phyloP scores from a whole-genome alignment of 768 basidiomycete species.

The Suillus paluster region DNA sequence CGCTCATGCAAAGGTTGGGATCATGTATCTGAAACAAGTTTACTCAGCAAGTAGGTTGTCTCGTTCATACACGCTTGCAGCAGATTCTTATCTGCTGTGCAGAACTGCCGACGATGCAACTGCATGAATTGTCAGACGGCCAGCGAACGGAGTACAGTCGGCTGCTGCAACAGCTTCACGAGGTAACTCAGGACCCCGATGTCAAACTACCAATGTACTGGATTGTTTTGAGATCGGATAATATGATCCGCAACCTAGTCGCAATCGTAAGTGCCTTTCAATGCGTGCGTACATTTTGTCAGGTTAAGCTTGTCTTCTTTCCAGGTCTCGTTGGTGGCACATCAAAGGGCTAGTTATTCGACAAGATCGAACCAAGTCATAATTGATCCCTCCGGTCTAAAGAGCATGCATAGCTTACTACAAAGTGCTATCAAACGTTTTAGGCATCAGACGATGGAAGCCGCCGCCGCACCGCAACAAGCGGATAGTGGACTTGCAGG shows the following conservation, averaged over 20 bases:
- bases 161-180: slow-evolving; percentile 53
- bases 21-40: slow-evolving; percentile 37
- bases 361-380: slow-evolving; percentile 33
- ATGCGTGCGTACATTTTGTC: slow-evolving; percentile 18
- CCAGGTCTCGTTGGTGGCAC: slow-evolving; percentile 49
- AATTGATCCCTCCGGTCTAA: slow-evolving; percentile 42
- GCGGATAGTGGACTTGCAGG: no score
- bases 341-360: slow-evolving; percentile 33
- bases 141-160: slow-evolving; percentile 57
- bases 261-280: slow-evolving; percentile 58
- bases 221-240: slow-evolving; percentile 51
- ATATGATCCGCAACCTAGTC: slow-evolving; percentile 51
- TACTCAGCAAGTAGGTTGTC: slow-evolving; percentile 37
- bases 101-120: slow-evolving; percentile 42
- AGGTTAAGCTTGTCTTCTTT: slow-evolving; percentile 12
- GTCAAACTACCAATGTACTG: slow-evolving; percentile 51
- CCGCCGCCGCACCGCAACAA: slow-evolving; percentile 7
- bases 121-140: slow-evolving; percentile 51
- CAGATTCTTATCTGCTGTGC: slow-evolving; percentile 14
- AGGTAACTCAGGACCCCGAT: slow-evolving; percentile 52
- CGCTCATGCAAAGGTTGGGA: slow-evolving; percentile 29
- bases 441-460: slow-evolving; percentile 30
- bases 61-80: slow-evolving; percentile 12
- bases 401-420: slow-evolving; percentile 48
- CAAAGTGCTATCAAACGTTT: slow-evolving; percentile 46